Evolutionary conservation across 1,139 yeast species (phyloP).

Genomic region (Yamadazyma membranifaciens): DNA sequence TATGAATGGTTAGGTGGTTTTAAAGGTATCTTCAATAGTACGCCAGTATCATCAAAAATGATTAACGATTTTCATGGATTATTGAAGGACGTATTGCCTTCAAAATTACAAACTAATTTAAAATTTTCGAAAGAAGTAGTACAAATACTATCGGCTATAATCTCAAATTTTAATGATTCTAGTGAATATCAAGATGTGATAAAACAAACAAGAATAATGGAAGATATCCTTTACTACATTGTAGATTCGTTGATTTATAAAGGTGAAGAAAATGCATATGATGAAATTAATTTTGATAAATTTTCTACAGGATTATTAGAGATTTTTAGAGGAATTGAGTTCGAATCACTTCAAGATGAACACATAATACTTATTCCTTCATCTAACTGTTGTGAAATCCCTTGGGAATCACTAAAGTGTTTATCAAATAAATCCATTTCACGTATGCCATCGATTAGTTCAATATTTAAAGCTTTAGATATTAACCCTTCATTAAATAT

Average conservation of each 20-base stretch:
- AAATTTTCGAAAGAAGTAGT: not conserved
- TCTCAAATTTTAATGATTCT: not conserved
- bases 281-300: slow-evolving; percentile 59
- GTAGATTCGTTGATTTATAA: slow-evolving; percentile 60
- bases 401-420: slow-evolving; percentile 83
- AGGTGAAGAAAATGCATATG: slow-evolving; percentile 64
- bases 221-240: slow-evolving; percentile 63
- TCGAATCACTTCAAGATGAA: slow-evolving; percentile 8
- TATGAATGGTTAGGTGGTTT: slow-evolving; percentile 82
- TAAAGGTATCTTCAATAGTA: slow-evolving; percentile 50
- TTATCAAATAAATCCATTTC: slow-evolving; percentile 59
- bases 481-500: slow-evolving; percentile 3
- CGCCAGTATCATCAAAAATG: not conserved
- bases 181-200: slow-evolving; percentile 1
- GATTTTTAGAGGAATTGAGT: slow-evolving; percentile 20
- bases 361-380: slow-evolving; percentile 75
- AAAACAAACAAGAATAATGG: slow-evolving; percentile 27
- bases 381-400: slow-evolving; percentile 60
- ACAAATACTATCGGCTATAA: not conserved
- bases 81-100: slow-evolving; percentile 10
- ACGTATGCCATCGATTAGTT: slow-evolving; percentile 67
- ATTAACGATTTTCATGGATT: slow-evolving; percentile 4
- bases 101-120: not conserved
- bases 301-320: slow-evolving; percentile 44
- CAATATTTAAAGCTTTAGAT: slow-evolving; percentile 41